phyloP scores from a whole-genome alignment of 345 rosid genomes.

The Clausena lansium region DNA sequence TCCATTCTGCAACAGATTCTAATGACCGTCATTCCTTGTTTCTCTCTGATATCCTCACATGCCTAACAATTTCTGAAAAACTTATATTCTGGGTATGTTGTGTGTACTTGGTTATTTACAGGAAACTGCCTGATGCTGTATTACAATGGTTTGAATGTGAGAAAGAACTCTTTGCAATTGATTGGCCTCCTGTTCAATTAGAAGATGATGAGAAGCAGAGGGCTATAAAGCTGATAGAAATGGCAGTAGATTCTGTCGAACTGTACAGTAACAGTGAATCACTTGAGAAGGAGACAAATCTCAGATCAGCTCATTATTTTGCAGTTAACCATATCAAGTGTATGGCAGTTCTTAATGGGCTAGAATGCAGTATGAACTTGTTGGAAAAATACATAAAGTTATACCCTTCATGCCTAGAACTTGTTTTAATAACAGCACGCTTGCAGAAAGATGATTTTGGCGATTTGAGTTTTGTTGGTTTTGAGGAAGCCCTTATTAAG shows the following conservation, averaged over 20 bases:
- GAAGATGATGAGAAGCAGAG: conserved; percentile 50
- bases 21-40: conserved; percentile 58
- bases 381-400: conserved; percentile 50
- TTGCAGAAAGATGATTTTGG: conserved; percentile 37
- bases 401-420: conserved; percentile 68
- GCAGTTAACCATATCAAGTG: conserved; percentile 64
- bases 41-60: conserved; percentile 75
- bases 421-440: conserved; percentile 61
- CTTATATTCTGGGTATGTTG: conserved; percentile 99
- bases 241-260: conserved; percentile 42
- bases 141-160: conserved; percentile 69
- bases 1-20: conserved; percentile 42
- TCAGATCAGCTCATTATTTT: conserved; percentile 46
- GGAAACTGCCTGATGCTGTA: conserved; percentile 84
- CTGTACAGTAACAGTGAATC: conserved; percentile 26
- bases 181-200: conserved; percentile 71
- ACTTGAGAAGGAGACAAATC: conserved; percentile 22
- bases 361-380: conserved; percentile 42
- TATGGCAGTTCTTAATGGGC: conserved; percentile 51
- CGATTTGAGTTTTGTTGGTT: conserved; percentile 39
- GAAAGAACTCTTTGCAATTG: conserved; percentile 64
- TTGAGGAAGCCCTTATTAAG: conserved; percentile 62
- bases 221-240: conserved; percentile 50
- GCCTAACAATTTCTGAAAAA: conserved; percentile 88
- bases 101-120: conserved; percentile 94